Conservation (phyloP, 2,329 filamentous ascomycete species). For the Fonsecaea multimorphosa region DNA sequence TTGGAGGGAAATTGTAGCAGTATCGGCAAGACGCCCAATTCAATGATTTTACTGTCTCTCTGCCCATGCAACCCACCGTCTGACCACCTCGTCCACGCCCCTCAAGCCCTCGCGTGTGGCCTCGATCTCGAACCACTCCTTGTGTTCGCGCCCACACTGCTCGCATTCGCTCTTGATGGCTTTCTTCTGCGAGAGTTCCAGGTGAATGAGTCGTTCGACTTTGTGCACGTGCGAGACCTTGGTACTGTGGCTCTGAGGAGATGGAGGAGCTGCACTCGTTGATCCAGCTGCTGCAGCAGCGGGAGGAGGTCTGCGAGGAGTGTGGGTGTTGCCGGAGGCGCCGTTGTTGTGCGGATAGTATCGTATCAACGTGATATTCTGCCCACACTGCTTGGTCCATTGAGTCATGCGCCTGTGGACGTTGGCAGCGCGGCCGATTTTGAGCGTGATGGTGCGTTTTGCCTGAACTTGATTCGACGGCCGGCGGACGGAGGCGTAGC, state of each 20-base stretch:
- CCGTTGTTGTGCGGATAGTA: constrained; percentile 80
- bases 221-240: constrained; percentile 86
- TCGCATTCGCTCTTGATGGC: constrained; percentile 66
- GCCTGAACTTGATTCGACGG: constrained; percentile 40
- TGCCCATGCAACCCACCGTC: constrained; percentile 86
- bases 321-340: constrained; percentile 26
- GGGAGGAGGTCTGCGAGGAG: background rate
- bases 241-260: constrained; percentile 26
- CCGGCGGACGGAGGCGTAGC: constrained; percentile 40
- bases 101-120: constrained; percentile 73
- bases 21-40: background rate
- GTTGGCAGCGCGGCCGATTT: constrained; percentile 74
- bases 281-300: constrained; percentile 15
- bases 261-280: constrained; percentile 35
- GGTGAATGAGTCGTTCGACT: constrained; percentile 86
- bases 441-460: constrained; percentile 68
- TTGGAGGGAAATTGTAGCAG: no score
- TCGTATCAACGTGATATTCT: constrained; percentile 83
- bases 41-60: constrained; percentile 54
- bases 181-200: constrained; percentile 73
- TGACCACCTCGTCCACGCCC: constrained; percentile 73
- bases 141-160: constrained; percentile 81
- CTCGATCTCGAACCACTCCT: constrained; percentile 94
- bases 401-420: constrained; percentile 90
- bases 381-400: constrained; percentile 91